Percentiles rank a stretch among this genome's conserved stretches.
These are phyloP conservation scores for Theobroma grandiflorum DNA, from an alignment of 441 rosid genomes.

Conservation along the genomic window DNA sequence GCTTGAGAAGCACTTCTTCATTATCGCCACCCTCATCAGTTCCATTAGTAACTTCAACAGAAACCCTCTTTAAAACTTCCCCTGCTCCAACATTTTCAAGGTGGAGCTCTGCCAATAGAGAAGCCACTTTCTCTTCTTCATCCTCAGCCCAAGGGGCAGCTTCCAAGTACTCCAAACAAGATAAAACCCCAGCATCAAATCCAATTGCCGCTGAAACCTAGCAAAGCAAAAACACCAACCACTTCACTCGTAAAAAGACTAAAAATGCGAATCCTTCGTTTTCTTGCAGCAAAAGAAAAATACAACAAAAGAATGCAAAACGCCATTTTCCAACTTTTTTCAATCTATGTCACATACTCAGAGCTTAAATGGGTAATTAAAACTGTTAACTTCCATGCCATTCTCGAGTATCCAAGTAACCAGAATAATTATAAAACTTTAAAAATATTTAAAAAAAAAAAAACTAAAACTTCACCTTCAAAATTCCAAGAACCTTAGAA, in stretches of 20 bases:
- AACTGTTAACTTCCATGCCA: neutral
- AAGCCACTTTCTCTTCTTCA: conserved; percentile 91
- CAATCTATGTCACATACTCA: neutral
- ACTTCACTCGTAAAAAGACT: conserved; percentile 21
- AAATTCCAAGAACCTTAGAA: conserved; percentile 82
- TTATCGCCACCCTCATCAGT: conserved; percentile 54
- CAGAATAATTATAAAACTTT: neutral
- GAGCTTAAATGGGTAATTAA: neutral
- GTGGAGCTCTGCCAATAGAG: conserved; percentile 75
- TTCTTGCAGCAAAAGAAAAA: neutral
- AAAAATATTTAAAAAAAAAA: too few relatives aligned
- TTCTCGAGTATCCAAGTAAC: neutral
- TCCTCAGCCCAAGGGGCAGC: conserved; percentile 99
- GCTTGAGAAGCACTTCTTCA: conserved; percentile 86
- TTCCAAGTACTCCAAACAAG: conserved; percentile 95
- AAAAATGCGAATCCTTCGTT: conserved; percentile 5
- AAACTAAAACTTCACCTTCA: conserved; percentile 63
- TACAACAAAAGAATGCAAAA: neutral
- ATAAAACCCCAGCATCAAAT: conserved; percentile 90
- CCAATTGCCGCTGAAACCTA: conserved; percentile 97
- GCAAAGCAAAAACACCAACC: conserved; percentile 20
- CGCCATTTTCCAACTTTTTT: neutral
- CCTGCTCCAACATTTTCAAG: conserved; percentile 94
- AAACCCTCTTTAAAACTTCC: conserved; percentile 91
- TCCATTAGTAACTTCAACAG: conserved; percentile 68